phyloP scores from a whole-genome alignment of 1,284 basidiomycete genomes.

The Agaricales sp. region DNA sequence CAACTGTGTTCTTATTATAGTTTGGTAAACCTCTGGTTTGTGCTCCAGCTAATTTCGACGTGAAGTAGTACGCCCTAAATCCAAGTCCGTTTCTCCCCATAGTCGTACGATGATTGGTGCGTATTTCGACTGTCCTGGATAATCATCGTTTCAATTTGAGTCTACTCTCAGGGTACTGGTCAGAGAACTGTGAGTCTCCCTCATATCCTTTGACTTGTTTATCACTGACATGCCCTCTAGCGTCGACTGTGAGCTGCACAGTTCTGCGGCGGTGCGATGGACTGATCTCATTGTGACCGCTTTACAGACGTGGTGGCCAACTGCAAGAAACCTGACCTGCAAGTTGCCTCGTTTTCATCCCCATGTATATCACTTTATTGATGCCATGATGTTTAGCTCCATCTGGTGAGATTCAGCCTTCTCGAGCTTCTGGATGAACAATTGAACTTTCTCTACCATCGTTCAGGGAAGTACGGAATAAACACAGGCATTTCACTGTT shows the following conservation, averaged over 20 bases:
- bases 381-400: constrained; percentile 38
- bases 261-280: not conserved
- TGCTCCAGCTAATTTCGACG: too few species aligned
- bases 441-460: constrained; percentile 22
- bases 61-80: too few species aligned
- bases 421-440: constrained; percentile 14
- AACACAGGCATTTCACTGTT: constrained; percentile 76
- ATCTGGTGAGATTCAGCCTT: constrained; percentile 68
- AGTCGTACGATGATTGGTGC: constrained; percentile 52
- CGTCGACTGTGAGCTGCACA: constrained; percentile 48
- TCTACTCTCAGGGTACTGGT: constrained; percentile 50
- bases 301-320: constrained; percentile 59
- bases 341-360: constrained; percentile 22
- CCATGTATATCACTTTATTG: constrained; percentile 9
- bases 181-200: constrained; percentile 54
- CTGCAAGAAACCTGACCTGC: constrained; percentile 65
- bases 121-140: constrained; percentile 29
- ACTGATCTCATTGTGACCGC: constrained; percentile 1
- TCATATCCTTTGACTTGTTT: constrained; percentile 1
- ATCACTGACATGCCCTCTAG: constrained; percentile 21
- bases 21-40: constrained; percentile 21
- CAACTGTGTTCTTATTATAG: constrained; percentile 17
- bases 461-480: constrained; percentile 76
- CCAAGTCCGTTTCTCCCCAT: too few species aligned
- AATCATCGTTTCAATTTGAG: not conserved